These are phyloP conservation scores for Aspergillus vadensis DNA, from an alignment of 2,329 filamentous ascomycete species.

Conservation along the genomic window DNA sequence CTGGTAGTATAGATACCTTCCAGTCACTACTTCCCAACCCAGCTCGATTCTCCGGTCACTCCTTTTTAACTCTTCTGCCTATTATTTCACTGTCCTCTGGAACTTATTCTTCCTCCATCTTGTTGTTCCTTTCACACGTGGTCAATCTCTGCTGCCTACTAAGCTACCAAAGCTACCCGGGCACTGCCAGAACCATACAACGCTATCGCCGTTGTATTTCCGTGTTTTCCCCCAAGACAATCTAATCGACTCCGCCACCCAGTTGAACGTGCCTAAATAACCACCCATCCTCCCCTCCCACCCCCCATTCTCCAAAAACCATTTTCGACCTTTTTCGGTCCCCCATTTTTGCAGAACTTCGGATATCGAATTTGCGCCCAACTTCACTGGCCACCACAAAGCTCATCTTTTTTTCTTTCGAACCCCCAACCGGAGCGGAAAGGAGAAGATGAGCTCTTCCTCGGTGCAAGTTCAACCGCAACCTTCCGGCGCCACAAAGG, in stretches of 20 bases:
- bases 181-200: background rate
- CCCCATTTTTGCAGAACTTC: background rate
- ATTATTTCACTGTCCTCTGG: slow-evolving; percentile 8
- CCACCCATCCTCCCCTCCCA: background rate
- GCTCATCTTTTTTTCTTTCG: background rate
- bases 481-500: slow-evolving; percentile 26
- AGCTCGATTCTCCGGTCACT: slow-evolving; percentile 10
- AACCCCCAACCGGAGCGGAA: background rate
- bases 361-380: background rate
- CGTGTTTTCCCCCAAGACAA: background rate
- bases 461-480: slow-evolving; percentile 37
- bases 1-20: slow-evolving; percentile 14
- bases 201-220: slow-evolving; percentile 3
- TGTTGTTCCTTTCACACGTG: background rate
- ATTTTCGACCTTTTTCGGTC: background rate
- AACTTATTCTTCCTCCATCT: background rate
- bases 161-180: background rate
- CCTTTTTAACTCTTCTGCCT: slow-evolving; percentile 3
- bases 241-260: slow-evolving; percentile 2
- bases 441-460: slow-evolving; percentile 40
- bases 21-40: slow-evolving; percentile 13
- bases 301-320: background rate
- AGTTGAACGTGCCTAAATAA: slow-evolving; percentile 2
- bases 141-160: slow-evolving; percentile 7
- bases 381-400: background rate